These are phyloP conservation scores for Claviceps sp. DNA, from an alignment of 2,329 filamentous ascomycete genomes.

Conservation along the genomic window DNA sequence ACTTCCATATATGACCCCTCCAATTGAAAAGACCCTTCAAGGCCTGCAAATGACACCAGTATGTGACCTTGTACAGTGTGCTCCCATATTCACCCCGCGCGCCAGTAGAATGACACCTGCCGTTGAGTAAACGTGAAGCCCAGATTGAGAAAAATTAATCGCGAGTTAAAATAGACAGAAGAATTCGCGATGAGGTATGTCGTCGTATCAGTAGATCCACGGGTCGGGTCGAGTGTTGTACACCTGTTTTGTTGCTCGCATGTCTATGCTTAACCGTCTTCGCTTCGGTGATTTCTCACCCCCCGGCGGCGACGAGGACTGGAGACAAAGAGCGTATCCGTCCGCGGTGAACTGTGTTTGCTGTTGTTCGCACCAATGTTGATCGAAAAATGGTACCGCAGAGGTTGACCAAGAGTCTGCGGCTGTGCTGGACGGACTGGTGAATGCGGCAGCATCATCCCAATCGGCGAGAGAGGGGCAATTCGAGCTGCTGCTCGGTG, in stretches of 20 bases:
- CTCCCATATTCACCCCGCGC: no score
- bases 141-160: no score
- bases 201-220: neutral
- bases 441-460: neutral
- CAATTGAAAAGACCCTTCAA: no score
- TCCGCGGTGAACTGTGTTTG: neutral
- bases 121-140: no score
- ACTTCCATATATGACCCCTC: no score
- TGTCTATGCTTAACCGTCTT: neutral
- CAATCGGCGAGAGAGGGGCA: neutral
- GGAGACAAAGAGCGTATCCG: neutral
- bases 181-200: no score
- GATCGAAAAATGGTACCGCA: neutral
- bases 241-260: no score
- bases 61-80: no score
- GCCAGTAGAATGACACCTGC: no score
- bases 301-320: neutral
- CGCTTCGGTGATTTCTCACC: neutral
- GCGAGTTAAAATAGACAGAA: no score
- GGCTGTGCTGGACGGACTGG: neutral
- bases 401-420: neutral
- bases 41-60: no score
- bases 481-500: neutral
- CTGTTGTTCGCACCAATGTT: neutral
- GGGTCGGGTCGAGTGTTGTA: neutral